Evolutionary conservation across 2,329 filamentous ascomycete species (phyloP).

Genomic region (Ceratocystis harringtonii): DNA sequence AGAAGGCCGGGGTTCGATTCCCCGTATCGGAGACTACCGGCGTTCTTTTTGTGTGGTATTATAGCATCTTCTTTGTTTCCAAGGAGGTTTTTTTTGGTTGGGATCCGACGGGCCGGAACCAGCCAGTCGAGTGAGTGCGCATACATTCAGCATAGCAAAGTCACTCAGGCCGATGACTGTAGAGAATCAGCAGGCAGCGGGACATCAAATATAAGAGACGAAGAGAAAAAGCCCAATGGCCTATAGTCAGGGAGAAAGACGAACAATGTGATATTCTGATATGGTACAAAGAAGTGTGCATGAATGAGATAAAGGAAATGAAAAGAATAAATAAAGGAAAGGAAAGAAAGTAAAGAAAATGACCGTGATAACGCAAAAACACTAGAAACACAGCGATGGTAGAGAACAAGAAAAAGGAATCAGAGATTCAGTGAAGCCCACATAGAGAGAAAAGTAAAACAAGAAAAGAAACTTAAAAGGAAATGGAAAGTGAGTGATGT

Average conservation of each 20-base stretch:
- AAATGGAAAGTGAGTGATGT: background rate
- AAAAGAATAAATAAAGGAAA: constrained; percentile 1
- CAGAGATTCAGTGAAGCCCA: background rate
- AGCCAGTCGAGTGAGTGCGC: no score
- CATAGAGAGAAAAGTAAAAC: background rate
- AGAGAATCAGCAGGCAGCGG: background rate
- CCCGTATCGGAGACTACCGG: constrained; percentile 18
- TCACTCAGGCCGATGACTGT: background rate
- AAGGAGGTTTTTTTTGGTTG: background rate
- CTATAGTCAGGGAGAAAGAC: background rate
- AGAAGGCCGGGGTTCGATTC: constrained; percentile 21
- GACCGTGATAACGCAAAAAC: no score
- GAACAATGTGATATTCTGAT: background rate
- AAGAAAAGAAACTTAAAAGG: background rate
- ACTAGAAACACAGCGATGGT: no score
- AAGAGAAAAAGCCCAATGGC: background rate
- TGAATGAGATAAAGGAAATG: constrained; percentile 7
- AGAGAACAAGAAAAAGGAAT: background rate
- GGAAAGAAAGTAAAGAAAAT: background rate
- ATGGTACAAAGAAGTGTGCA: constrained; percentile 3
- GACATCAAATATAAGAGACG: background rate
- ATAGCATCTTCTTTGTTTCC: no score
- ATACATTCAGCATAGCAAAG: no score
- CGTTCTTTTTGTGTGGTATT: background rate
- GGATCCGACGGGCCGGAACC: no score